Base-by-base conservation (phyloP, 2,329 filamentous ascomycete species). In the Aspergillus uvarum region DNA sequence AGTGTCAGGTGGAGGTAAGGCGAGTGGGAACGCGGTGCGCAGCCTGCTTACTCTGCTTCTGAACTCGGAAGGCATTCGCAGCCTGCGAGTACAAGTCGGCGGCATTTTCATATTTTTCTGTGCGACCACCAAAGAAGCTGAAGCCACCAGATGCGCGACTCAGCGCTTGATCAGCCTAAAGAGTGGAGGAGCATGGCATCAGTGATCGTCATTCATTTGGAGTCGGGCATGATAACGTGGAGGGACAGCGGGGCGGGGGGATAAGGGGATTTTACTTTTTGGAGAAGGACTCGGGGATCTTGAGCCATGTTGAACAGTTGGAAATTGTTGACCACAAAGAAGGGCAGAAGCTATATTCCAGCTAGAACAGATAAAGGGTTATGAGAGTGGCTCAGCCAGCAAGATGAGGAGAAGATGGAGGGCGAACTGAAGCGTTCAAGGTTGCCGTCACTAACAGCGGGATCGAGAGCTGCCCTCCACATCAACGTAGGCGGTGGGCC, bases 41-140 rank as follows among this genome's bases (percentile, higher is more conserved):
- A 64, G 66, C 60, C 54, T 59, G 65, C 82, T 68, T 81, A 94
- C 91, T 89, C 80, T 89, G 86, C 75, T 91, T 91, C 78, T 95
- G 89, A 82, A 96, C 87, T 72, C 91, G 86, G 77, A 96, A 98
- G 60, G 91, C 91, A 80, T 97, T 96, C 63, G 89, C 95, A 47
- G 94, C 94, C 76, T 96, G 88, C 62, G 86, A 87, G 74, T 92
- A 98, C 65, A 95, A 81, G 67, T 97, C 92, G 64, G 90, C 91
- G 14, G 94, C 94, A 79, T 88, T 87, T 79, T 96, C 90, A 73
- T 91, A 93, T 78, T 97, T 98, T 65, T 96, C 92, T 70, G 90
- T 85, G 60, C 88, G 85, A 50, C 91, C 91, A 48, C 92, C 91
- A 70, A 99, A 97, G 78, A 96, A 87, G 75, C 88, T 91, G 80